Evolutionary conservation across 345 rosid genomes (phyloP).

Genomic region (Citrus unshiu): DNA sequence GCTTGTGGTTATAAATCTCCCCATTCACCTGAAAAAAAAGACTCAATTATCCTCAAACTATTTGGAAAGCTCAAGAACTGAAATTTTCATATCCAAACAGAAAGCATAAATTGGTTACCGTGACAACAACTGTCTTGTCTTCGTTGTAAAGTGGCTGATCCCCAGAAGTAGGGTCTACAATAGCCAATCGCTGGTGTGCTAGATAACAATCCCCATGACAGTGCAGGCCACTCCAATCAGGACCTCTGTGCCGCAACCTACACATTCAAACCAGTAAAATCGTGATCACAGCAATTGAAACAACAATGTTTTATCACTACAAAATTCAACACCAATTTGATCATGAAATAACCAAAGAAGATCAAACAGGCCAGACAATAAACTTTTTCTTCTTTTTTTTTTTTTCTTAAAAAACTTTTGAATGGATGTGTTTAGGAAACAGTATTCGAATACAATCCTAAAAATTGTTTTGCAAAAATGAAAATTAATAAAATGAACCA

Average conservation of each 20-base stretch:
- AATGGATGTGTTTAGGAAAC: not conserved
- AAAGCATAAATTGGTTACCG: constrained; percentile 38
- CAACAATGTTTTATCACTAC: not conserved
- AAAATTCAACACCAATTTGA: not conserved
- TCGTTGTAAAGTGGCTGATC: constrained; percentile 84
- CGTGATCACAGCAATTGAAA: not conserved
- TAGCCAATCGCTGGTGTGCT: constrained; percentile 80
- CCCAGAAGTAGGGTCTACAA: constrained; percentile 79
- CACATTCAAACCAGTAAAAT: constrained; percentile 10
- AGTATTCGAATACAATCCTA: not conserved
- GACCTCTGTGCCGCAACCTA: constrained; percentile 78
- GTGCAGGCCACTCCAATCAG: constrained; percentile 84
- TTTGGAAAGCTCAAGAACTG: not conserved
- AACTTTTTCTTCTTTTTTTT: too few species aligned
- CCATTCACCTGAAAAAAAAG: constrained; percentile 59
- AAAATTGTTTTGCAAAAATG: not conserved
- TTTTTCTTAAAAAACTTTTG: too few species aligned
- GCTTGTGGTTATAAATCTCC: constrained; percentile 83
- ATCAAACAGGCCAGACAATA: not conserved
- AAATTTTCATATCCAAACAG: not conserved
- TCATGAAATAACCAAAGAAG: not conserved
- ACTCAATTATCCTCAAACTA: not conserved
- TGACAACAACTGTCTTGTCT: constrained; percentile 66
- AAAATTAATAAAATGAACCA: not conserved
- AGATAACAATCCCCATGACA: constrained; percentile 64